Evolutionary conservation across 345 rosid genomes (phyloP).

Genomic region (Camelina laxa): DNA sequence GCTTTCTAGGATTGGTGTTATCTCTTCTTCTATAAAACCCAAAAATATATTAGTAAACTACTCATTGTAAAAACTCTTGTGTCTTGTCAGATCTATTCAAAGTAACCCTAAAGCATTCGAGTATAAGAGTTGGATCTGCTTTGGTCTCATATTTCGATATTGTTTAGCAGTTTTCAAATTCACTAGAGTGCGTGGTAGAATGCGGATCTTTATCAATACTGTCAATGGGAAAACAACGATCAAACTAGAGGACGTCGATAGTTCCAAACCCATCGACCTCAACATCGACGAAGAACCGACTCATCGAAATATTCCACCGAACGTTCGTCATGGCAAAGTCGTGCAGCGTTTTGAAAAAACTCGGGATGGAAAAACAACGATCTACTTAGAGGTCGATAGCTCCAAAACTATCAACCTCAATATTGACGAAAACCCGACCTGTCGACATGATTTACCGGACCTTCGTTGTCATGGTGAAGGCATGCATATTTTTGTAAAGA

Average conservation of each 20-base stretch:
- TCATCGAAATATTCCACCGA: neutral
- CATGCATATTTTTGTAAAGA: neutral
- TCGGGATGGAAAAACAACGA: neutral
- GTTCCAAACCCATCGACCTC: conserved; percentile 5
- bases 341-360: conserved; percentile 7
- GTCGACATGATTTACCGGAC: neutral
- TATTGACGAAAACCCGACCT: neutral
- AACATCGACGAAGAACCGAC: neutral
- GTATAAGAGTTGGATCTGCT: neutral
- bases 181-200: neutral
- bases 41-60: no score
- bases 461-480: neutral
- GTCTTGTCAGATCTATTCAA: no score
- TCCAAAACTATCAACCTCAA: conserved; percentile 1
- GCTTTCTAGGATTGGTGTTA: no score
- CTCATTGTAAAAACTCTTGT: no score
- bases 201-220: neutral
- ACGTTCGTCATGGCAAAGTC: neutral
- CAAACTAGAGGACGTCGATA: neutral
- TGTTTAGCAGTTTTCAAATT: neutral
- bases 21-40: no score
- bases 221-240: conserved; percentile 2
- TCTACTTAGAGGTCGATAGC: neutral
- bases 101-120: neutral
- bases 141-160: neutral